Conservation (phyloP, 495 filamentous ascomycete species). For the Clavariopsis aquatica region DNA sequence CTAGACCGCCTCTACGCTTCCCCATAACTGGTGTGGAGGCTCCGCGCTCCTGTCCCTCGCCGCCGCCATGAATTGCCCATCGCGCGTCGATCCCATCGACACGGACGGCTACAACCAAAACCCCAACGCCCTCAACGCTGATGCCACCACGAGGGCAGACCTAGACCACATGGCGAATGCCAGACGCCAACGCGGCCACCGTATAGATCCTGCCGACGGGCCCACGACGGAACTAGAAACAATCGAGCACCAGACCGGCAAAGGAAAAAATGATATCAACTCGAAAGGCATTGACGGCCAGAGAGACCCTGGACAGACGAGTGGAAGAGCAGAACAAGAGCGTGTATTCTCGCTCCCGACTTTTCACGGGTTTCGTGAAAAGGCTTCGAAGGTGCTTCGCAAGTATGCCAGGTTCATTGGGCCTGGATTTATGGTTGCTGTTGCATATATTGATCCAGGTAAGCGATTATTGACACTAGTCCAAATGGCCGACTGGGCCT, state of each 20-base stretch:
- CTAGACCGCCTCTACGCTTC: neutral
- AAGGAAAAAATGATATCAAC: slow-evolving; percentile 11
- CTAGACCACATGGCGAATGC: slow-evolving; percentile 59
- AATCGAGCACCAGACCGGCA: slow-evolving; percentile 3
- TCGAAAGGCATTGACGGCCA: slow-evolving; percentile 30
- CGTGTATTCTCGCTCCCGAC: slow-evolving; percentile 1
- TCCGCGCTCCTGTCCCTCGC: neutral
- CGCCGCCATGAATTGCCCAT: slow-evolving; percentile 57
- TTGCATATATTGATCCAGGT: slow-evolving; percentile 80
- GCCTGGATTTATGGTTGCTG: slow-evolving; percentile 81
- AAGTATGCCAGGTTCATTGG: slow-evolving; percentile 79
- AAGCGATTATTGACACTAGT: slow-evolving; percentile 10
- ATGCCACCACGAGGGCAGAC: slow-evolving; percentile 60
- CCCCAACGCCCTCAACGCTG: slow-evolving; percentile 54
- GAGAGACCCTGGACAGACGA: slow-evolving; percentile 15
- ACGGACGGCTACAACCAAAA: slow-evolving; percentile 60
- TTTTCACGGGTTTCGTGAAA: slow-evolving; percentile 35
- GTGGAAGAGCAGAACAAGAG: neutral
- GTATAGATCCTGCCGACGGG: slow-evolving; percentile 37
- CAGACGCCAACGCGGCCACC: slow-evolving; percentile 47
- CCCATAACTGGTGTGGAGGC: neutral
- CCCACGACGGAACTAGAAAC: slow-evolving; percentile 28
- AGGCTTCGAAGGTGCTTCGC: slow-evolving; percentile 47
- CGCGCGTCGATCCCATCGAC: slow-evolving; percentile 52
- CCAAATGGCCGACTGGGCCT: neutral